phyloP scores from a whole-genome alignment of 202 grass and related monocot genomes.

The Zizania palustris region DNA sequence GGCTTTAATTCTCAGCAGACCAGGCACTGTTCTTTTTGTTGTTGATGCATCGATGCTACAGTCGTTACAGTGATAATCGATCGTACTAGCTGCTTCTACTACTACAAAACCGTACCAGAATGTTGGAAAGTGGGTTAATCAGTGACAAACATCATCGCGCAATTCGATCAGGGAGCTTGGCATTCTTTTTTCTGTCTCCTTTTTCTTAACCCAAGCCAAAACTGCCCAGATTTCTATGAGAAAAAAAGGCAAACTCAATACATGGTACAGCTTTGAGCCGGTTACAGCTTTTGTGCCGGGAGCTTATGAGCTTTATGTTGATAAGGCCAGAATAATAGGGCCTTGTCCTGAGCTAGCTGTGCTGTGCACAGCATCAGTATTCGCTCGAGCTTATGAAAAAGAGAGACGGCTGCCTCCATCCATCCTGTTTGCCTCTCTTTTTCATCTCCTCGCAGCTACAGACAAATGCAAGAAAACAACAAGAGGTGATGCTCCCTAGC shows the following conservation, averaged over 20 bases:
- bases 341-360: constrained; percentile 60
- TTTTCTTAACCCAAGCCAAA: constrained; percentile 23
- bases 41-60: neutral
- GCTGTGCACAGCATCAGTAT: neutral
- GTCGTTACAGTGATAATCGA: neutral
- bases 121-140: constrained; percentile 10
- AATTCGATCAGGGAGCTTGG: neutral
- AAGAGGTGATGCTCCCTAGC: constrained; percentile 39
- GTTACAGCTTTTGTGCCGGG: constrained; percentile 38
- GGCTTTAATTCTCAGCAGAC: too few relatives aligned
- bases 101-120: neutral
- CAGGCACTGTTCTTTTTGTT: neutral
- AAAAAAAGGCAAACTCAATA: constrained; percentile 37
- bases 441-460: constrained; percentile 34
- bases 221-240: constrained; percentile 37
- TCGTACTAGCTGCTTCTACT: neutral
- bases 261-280: constrained; percentile 31
- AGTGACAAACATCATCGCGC: constrained; percentile 25
- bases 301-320: constrained; percentile 35
- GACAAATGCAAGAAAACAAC: constrained; percentile 55
- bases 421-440: constrained; percentile 29
- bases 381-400: constrained; percentile 1
- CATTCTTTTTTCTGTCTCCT: constrained; percentile 34
- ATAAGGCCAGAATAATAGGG: constrained; percentile 40
- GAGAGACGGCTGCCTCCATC: too few relatives aligned